Evolutionary conservation across 495 filamentous ascomycete species (phyloP).

Genomic region (Penicillium paradoxum): DNA sequence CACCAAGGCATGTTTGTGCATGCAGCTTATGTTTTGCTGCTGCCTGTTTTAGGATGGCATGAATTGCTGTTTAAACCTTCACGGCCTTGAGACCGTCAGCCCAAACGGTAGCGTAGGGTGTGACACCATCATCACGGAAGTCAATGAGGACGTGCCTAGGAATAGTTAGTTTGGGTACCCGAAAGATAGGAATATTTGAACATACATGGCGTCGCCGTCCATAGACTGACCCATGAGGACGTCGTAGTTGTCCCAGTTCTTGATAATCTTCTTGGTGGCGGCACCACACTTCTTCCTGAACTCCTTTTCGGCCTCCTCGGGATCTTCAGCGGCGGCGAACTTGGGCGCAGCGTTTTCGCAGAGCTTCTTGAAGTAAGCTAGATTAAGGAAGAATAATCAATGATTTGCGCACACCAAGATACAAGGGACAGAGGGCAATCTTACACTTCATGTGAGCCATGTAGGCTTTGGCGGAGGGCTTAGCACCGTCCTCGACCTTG

Average conservation of each 20-base stretch:
- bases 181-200: slow-evolving; percentile 9
- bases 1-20: slow-evolving; percentile 24
- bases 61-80: slow-evolving; percentile 72
- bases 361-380: slow-evolving; percentile 81
- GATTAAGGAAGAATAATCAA: not conserved
- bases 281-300: slow-evolving; percentile 70
- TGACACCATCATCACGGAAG: slow-evolving; percentile 93
- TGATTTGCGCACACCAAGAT: not conserved
- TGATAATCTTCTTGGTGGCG: slow-evolving; percentile 73
- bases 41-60: slow-evolving; percentile 3
- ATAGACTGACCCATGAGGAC: slow-evolving; percentile 88
- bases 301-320: slow-evolving; percentile 4
- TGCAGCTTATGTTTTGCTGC: slow-evolving; percentile 24
- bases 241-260: slow-evolving; percentile 91
- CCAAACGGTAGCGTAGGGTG: slow-evolving; percentile 87
- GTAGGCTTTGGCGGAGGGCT: slow-evolving; percentile 70
- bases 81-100: slow-evolving; percentile 86
- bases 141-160: slow-evolving; percentile 86
- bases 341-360: not conserved
- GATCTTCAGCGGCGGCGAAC: not conserved
- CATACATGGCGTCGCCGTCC: slow-evolving; percentile 87
- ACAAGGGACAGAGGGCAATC: slow-evolving; percentile 4
- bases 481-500: slow-evolving; percentile 55
- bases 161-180: slow-evolving; percentile 14
- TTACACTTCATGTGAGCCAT: slow-evolving; percentile 74